Evolutionary conservation across 2,329 filamentous ascomycete genomes (phyloP).

Genomic region (Amesomyces nigricolor): DNA sequence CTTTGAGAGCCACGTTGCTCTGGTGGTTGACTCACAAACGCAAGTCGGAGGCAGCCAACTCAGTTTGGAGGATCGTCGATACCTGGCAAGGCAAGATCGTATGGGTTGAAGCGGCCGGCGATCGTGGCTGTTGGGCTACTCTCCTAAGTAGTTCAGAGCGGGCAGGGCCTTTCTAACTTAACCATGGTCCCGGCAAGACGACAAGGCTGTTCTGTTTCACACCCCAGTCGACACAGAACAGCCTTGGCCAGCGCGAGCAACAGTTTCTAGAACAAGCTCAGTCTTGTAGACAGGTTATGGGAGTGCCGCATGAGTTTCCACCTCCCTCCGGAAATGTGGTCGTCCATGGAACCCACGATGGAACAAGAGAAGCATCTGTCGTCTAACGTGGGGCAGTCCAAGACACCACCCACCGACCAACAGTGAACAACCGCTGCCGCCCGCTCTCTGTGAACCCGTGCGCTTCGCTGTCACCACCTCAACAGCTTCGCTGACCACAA

Average conservation of each 20-base stretch:
- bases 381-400: no score
- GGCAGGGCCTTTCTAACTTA: neutral
- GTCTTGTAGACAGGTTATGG: no score
- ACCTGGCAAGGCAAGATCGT: no score
- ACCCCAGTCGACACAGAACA: slow-evolving; percentile 10
- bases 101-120: no score
- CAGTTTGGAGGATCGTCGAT: neutral
- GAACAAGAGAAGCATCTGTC: no score
- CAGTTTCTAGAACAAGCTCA: neutral
- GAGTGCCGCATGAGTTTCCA: neutral
- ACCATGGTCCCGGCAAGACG: neutral
- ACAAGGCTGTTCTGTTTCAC: slow-evolving; percentile 13
- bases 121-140: neutral
- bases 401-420: no score
- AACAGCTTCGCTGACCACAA: neutral
- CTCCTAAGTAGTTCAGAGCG: neutral
- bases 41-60: neutral
- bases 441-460: no score
- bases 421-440: no score
- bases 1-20: no score
- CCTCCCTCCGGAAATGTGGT: neutral
- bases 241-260: neutral
- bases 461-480: neutral
- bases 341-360: no score
- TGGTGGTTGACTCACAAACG: neutral